phyloP scores from a whole-genome alignment of 306 rosid species.

The Fagus crenata region DNA sequence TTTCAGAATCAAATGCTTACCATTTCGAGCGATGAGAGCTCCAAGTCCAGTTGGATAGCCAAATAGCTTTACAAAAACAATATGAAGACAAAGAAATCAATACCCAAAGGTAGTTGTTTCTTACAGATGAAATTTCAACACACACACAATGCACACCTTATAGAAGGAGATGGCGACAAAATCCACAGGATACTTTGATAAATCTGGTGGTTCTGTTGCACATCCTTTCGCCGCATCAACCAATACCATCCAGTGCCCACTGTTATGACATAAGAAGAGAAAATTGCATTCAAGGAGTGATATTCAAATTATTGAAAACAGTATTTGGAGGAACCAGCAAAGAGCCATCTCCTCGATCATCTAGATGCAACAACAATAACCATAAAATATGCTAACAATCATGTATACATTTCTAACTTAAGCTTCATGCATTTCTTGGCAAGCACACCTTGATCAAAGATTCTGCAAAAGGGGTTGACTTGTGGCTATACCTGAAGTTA shows the following conservation, averaged over 20 bases:
- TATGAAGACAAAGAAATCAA: slow-evolving; percentile 34
- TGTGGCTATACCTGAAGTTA: neutral
- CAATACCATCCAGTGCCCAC: slow-evolving; percentile 75
- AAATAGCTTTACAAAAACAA: slow-evolving; percentile 57
- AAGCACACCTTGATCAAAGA: neutral
- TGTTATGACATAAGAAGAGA: slow-evolving; percentile 29
- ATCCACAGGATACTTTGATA: slow-evolving; percentile 84
- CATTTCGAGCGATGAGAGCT: slow-evolving; percentile 81
- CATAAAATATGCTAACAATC: neutral
- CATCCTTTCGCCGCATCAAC: slow-evolving; percentile 97
- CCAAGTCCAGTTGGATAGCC: slow-evolving; percentile 99
- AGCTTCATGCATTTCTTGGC: neutral
- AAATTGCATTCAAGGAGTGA: slow-evolving; percentile 13
- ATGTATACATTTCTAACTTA: neutral
- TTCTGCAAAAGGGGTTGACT: neutral
- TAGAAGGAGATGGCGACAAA: slow-evolving; percentile 84
- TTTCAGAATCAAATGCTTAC: slow-evolving; percentile 47
- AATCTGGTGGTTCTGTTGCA: slow-evolving; percentile 79
- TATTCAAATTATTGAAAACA: slow-evolving; percentile 4
- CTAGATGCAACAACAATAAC: neutral
- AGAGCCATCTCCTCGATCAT: neutral
- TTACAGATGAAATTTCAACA: neutral
- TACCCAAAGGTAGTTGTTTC: slow-evolving; percentile 18
- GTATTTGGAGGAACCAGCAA: neutral
- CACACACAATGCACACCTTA: slow-evolving; percentile 52